Percentiles rank a stretch among this genome's conserved stretches.
Conservation (phyloP, 352 stramenopile genomes). For the Pythium diclinum region DNA sequence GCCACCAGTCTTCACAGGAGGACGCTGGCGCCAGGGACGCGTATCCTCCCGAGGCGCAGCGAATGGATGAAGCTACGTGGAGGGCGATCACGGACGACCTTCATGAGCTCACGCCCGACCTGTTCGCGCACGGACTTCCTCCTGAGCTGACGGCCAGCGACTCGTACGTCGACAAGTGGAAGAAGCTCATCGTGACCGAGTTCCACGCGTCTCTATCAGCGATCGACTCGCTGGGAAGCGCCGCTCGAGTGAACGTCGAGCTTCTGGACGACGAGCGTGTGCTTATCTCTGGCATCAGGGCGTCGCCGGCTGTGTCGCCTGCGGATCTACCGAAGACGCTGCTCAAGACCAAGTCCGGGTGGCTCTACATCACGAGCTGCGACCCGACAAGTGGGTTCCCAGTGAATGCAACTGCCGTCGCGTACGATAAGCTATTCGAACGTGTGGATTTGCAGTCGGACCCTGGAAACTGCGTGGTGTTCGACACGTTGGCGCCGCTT, state of each 20-base stretch:
- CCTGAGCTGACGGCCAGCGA: not conserved
- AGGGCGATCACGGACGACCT: too few species aligned
- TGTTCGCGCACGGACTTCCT: not conserved
- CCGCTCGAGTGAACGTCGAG: not conserved
- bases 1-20: too few species aligned
- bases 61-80: too few species aligned
- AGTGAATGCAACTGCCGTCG: not conserved
- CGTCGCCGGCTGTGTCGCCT: not conserved
- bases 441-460: too few species aligned
- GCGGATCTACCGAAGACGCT: not conserved
- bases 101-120: not conserved
- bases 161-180: conserved; percentile 4
- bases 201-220: not conserved
- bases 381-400: not conserved
- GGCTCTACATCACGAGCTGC: conserved; percentile 2
- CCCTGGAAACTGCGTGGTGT: too few species aligned
- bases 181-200: conserved; percentile 4
- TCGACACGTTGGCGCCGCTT: too few species aligned
- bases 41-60: too few species aligned
- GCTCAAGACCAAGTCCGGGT: not conserved
- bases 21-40: too few species aligned
- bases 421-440: not conserved
- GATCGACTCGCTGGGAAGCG: too few species aligned
- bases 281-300: not conserved
- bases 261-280: not conserved